These are phyloP conservation scores for Pilatotrama ljubarskyi DNA, from an alignment of 768 basidiomycete species.

Conservation along the genomic window DNA sequence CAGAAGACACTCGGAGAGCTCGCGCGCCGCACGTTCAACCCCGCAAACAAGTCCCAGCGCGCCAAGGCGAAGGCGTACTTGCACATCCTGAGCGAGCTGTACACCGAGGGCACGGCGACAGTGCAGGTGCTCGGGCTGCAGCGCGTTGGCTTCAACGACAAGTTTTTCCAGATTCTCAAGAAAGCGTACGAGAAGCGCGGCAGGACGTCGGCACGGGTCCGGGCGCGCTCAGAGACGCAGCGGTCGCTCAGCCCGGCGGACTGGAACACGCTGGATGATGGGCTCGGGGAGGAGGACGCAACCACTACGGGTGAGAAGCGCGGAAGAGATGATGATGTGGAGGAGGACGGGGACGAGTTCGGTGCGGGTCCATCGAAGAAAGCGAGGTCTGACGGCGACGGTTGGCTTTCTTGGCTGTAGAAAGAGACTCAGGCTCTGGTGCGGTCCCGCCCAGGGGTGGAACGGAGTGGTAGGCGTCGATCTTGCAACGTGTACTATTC, in stretches of 20 bases:
- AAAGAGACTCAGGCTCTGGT: too few relatives aligned
- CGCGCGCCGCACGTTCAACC: constrained; percentile 1
- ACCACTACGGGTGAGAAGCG: too few relatives aligned
- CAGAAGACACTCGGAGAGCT: not conserved
- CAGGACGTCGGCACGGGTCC: not conserved
- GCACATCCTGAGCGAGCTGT: not conserved
- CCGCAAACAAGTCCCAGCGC: not conserved
- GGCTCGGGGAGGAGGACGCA: too few relatives aligned
- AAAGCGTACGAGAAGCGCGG: constrained; percentile 8
- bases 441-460: too few relatives aligned
- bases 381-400: too few relatives aligned
- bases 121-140: constrained; percentile 14
- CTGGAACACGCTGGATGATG: too few relatives aligned
- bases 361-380: too few relatives aligned
- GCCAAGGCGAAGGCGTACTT: constrained; percentile 9
- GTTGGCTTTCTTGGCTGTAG: too few relatives aligned
- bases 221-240: not conserved
- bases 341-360: too few relatives aligned
- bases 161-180: constrained; percentile 2
- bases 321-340: too few relatives aligned
- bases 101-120: not conserved
- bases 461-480: too few relatives aligned
- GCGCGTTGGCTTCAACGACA: constrained; percentile 17
- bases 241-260: not conserved
- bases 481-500: too few relatives aligned